Evolutionary conservation across 768 basidiomycete genomes (phyloP).

Genomic region (Daedaleopsis sinensis): DNA sequence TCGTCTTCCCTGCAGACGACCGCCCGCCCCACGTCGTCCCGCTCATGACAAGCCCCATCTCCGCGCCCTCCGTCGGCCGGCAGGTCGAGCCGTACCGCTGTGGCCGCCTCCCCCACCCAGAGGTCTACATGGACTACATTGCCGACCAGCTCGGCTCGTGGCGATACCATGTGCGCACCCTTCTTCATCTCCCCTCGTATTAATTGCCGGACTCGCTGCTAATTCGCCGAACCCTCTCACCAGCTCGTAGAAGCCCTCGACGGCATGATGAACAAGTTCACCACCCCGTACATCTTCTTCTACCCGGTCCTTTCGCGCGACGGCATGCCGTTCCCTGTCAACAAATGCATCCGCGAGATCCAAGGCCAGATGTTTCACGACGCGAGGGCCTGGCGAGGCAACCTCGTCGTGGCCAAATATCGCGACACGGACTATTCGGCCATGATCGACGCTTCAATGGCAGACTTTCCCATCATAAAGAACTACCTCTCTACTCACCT

Average conservation of each 20-base stretch:
- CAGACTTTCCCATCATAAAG: conserved; percentile 80
- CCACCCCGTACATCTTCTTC: conserved; percentile 80
- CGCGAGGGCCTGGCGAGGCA: conserved; percentile 75
- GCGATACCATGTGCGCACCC: conserved; percentile 64
- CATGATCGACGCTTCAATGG: conserved; percentile 78
- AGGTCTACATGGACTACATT: conserved; percentile 85
- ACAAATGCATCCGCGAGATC: conserved; percentile 75
- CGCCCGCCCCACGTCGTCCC: conserved; percentile 73
- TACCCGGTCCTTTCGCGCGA: conserved; percentile 78
- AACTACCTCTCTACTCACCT: conserved; percentile 76
- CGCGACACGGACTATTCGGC: conserved; percentile 45
- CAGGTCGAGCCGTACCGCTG: conserved; percentile 40
- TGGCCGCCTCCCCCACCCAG: conserved; percentile 77
- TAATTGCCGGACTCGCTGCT: conserved; percentile 18
- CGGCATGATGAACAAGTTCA: conserved; percentile 78
- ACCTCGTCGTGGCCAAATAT: conserved; percentile 78
- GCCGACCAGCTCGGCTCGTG: conserved; percentile 74
- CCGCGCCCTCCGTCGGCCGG: conserved; percentile 8
- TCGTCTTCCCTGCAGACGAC: conserved; percentile 81
- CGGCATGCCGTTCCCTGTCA: conserved; percentile 81
- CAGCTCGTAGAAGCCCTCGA: conserved; percentile 77
- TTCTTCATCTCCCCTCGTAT: conserved; percentile 2
- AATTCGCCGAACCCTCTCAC: conserved; percentile 18
- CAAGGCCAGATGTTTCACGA: conserved; percentile 66
- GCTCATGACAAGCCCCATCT: conserved; percentile 69